phyloP scores from a whole-genome alignment of 805 yeast genomes.

The Nakazawaea populi region DNA sequence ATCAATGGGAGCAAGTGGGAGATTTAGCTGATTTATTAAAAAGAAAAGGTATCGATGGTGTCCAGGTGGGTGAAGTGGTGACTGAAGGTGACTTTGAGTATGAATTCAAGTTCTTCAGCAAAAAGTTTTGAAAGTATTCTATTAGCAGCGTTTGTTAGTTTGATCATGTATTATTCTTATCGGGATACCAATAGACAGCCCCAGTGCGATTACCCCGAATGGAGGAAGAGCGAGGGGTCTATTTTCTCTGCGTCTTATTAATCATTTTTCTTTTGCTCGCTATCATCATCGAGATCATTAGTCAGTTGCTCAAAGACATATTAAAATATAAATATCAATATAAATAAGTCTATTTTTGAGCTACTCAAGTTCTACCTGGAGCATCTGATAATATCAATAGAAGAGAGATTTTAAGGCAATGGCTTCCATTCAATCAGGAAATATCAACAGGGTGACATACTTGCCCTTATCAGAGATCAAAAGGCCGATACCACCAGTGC shows the following conservation, averaged over 20 bases:
- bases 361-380: too few relatives aligned
- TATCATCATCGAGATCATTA: neutral
- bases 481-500: constrained; percentile 82
- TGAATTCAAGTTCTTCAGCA: constrained; percentile 57
- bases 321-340: too few relatives aligned
- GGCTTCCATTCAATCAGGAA: constrained; percentile 62
- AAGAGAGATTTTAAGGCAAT: constrained; percentile 22
- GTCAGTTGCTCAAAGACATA: too few relatives aligned
- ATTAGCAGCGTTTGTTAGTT: too few relatives aligned
- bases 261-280: neutral
- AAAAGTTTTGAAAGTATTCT: constrained; percentile 3
- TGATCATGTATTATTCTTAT: too few relatives aligned
- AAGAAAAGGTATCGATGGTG: constrained; percentile 31
- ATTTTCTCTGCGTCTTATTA: neutral
- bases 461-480: constrained; percentile 64
- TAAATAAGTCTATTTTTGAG: too few relatives aligned
- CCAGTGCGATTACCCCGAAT: neutral
- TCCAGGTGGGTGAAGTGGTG: constrained; percentile 5
- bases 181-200: neutral
- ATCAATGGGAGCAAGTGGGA: too few relatives aligned
- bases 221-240: neutral
- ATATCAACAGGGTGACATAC: constrained; percentile 42
- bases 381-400: neutral
- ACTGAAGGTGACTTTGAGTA: constrained; percentile 40
- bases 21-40: constrained; percentile 18